Evolutionary conservation across 2,329 filamentous ascomycete genomes (phyloP).

Genomic region (Diaporthe australafricana): DNA sequence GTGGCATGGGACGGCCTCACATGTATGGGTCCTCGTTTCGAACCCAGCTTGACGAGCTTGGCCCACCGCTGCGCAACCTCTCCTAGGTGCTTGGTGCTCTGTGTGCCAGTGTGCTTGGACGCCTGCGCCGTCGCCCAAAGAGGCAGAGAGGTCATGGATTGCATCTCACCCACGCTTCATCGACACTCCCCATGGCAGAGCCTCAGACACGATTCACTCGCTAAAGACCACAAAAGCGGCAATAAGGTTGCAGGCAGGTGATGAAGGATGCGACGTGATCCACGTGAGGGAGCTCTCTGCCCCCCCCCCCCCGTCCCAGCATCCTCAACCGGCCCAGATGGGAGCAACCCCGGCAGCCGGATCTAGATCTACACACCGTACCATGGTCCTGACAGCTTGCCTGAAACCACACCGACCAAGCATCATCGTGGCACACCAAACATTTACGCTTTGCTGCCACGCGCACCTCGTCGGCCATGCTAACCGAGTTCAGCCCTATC

Average conservation of each 20-base stretch:
- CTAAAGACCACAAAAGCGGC: slow-evolving; percentile 7
- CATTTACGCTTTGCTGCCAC: background rate
- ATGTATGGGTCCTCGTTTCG: slow-evolving; percentile 13
- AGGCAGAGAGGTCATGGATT: too few relatives aligned
- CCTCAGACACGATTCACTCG: background rate
- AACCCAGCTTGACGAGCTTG: slow-evolving; percentile 7
- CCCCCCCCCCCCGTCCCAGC: background rate
- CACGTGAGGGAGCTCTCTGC: background rate
- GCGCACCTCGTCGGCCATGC: background rate
- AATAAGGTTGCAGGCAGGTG: background rate
- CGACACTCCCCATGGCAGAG: background rate
- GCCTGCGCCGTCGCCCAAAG: too few relatives aligned
- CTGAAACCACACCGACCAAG: slow-evolving; percentile 9
- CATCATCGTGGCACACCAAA: slow-evolving; percentile 13
- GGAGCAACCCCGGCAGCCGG: slow-evolving; percentile 8
- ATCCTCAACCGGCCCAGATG: background rate
- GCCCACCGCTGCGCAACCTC: background rate
- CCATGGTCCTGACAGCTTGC: slow-evolving; percentile 12
- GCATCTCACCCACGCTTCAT: slow-evolving; percentile 4
- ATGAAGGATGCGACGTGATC: background rate
- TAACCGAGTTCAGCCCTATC: slow-evolving; percentile 28
- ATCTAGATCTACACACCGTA: slow-evolving; percentile 14
- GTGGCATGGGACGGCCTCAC: slow-evolving; percentile 15
- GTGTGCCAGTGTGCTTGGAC: too few relatives aligned
- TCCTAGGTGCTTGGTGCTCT: background rate